phyloP scores from a whole-genome alignment of 2,329 filamentous ascomycete genomes.

The Didymella arachidicola region DNA sequence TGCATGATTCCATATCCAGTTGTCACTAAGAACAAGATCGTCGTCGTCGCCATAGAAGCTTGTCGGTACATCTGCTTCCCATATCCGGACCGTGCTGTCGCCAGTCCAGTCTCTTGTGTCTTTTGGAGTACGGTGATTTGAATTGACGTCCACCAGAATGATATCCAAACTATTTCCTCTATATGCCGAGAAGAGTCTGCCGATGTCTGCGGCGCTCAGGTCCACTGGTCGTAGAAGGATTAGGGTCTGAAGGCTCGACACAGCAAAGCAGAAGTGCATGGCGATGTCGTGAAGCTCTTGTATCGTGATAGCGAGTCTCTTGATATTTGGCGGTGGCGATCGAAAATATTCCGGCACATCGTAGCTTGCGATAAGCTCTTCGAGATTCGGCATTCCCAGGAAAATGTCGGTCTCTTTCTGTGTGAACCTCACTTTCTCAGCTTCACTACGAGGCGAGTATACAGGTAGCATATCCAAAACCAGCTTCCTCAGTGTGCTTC shows the following conservation, averaged over 20 bases:
- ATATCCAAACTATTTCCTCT: constrained; percentile 33
- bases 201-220: constrained; percentile 27
- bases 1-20: constrained; percentile 38
- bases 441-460: constrained; percentile 25
- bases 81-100: constrained; percentile 33
- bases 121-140: constrained; percentile 34
- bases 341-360: constrained; percentile 35
- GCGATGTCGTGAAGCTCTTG: constrained; percentile 23
- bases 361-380: constrained; percentile 39
- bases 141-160: constrained; percentile 38
- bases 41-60: constrained; percentile 43
- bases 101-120: constrained; percentile 31
- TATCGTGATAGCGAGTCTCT: constrained; percentile 36
- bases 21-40: constrained; percentile 33
- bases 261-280: constrained; percentile 31
- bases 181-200: constrained; percentile 29
- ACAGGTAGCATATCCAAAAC: constrained; percentile 34
- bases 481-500: constrained; percentile 32
- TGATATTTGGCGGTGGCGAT: constrained; percentile 35
- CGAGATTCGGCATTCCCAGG: constrained; percentile 31
- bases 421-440: constrained; percentile 20
- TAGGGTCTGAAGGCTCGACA: constrained; percentile 28
- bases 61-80: constrained; percentile 40
- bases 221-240: constrained; percentile 28
- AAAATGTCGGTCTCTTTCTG: constrained; percentile 31